phyloP scores from a whole-genome alignment of 257 asterid genomes.

The Ilex asprella region DNA sequence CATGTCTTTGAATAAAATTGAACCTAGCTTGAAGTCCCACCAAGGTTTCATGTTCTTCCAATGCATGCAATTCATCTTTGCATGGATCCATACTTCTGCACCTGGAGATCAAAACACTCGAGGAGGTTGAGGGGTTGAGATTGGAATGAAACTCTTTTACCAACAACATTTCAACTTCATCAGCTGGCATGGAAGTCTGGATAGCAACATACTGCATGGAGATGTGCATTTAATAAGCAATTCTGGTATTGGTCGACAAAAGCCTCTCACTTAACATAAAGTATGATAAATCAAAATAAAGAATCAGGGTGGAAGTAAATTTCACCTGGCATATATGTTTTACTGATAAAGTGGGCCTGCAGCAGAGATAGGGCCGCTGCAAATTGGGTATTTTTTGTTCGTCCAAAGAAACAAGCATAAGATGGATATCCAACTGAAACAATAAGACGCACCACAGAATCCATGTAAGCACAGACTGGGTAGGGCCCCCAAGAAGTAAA shows the following conservation, averaged over 20 bases:
- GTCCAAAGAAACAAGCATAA: constrained; percentile 55
- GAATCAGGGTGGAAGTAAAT: constrained; percentile 8
- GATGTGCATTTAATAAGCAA: constrained; percentile 3
- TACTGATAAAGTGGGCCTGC: constrained; percentile 59
- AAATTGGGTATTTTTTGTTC: constrained; percentile 66
- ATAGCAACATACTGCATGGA: constrained; percentile 75
- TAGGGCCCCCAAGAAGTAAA: not conserved
- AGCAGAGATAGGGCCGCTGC: constrained; percentile 75
- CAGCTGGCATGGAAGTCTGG: constrained; percentile 68
- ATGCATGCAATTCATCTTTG: constrained; percentile 33
- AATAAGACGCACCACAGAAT: constrained; percentile 13
- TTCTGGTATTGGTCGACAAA: not conserved
- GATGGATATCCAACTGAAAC: constrained; percentile 58
- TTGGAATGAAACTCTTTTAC: constrained; percentile 34
- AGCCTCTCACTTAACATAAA: not conserved
- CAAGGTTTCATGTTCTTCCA: constrained; percentile 64
- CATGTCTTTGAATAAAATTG: constrained; percentile 49
- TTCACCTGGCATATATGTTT: constrained; percentile 70
- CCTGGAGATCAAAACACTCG: constrained; percentile 12
- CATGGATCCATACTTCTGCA: constrained; percentile 27
- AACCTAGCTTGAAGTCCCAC: constrained; percentile 55
- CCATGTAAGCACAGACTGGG: not conserved
- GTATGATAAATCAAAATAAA: constrained; percentile 1
- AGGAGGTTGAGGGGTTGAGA: constrained; percentile 26
- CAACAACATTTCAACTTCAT: constrained; percentile 61